Evolutionary conservation across 306 rosid genomes (phyloP).

Genomic region (Vicia villosa): DNA sequence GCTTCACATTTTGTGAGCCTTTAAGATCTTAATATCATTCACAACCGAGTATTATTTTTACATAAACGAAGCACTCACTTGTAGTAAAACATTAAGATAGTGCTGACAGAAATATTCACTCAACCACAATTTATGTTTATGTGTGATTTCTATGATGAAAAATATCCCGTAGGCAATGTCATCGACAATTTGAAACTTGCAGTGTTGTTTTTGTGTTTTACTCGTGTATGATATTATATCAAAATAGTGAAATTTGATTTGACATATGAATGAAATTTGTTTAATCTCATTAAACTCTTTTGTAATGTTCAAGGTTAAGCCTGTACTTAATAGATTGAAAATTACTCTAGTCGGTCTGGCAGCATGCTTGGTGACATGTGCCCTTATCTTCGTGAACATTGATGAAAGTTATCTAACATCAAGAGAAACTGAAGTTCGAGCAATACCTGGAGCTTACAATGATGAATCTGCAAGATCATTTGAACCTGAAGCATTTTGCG

Average conservation of each 20-base stretch:
- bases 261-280: not conserved
- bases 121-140: slow-evolving; percentile 5
- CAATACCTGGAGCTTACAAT: slow-evolving; percentile 79
- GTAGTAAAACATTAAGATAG: not conserved
- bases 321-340: slow-evolving; percentile 78
- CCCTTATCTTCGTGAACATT: slow-evolving; percentile 53
- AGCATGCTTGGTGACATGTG: slow-evolving; percentile 55
- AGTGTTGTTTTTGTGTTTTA: slow-evolving; percentile 2
- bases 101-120: slow-evolving; percentile 13
- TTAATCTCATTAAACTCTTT: not conserved
- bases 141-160: slow-evolving; percentile 4
- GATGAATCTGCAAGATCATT: slow-evolving; percentile 90
- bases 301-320: slow-evolving; percentile 74
- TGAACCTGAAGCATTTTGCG: slow-evolving; percentile 97
- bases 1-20: slow-evolving; percentile 10
- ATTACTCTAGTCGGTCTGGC: slow-evolving; percentile 67
- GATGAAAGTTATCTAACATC: slow-evolving; percentile 48
- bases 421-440: slow-evolving; percentile 51
- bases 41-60: not conserved
- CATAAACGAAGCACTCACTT: not conserved
- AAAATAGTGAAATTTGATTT: not conserved
- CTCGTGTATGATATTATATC: not conserved
- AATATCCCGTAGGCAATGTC: not conserved
- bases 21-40: not conserved
- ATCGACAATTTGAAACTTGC: not conserved